Base-by-base conservation (phyloP, 768 basidiomycete species). In the Kwoniella sp. region DNA sequence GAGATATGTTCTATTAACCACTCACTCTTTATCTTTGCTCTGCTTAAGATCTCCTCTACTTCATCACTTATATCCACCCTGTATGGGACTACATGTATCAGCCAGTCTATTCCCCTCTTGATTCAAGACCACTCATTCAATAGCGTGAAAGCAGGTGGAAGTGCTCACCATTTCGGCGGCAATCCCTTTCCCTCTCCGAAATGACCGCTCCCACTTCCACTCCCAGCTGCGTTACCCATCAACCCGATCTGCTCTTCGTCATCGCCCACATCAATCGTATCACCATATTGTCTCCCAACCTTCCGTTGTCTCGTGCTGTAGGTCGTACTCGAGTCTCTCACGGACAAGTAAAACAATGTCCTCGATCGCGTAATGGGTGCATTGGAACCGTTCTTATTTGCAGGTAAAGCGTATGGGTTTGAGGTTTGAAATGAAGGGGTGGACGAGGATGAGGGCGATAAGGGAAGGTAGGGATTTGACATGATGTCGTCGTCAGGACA, bases 31-130 rank as follows among this genome's bases (percentile, higher is more conserved):
- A 84, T 81, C 57, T 86, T 86, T 13, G 87, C 85, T 58, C 83
- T 83, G 10, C 82, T 83, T 25, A 98, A 85, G 58, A 91, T 84
- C 62, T 87, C 86, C 73, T 93, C 87, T 48, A 98, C 91, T 80
- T 91, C 88, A 79, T 94, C 92, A 29, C 92, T 88, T 62, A 88
- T 83, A 82, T 97, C 94, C 58, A 96, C 91, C 94, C 93, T 94
- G 6, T 29, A 44, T 44, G 17, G 17, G 40, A 9, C 7, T 22
- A 51, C 33, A 15, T 37, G 46, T 13, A 30, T 54, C 48, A 51
- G 40, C 24, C 30, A 30, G n/a, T 33, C 13, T 33, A 33, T n/a
- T n/a, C n/a, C n/a, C n/a, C n/a, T n/a, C n/a, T n/a, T n/a, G n/a
- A n/a, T n/a, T n/a, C n/a, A n/a, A n/a, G n/a, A n/a, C n/a, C n/a